Percentiles rank a stretch among this genome's conserved stretches.
Evolutionary conservation across 2,329 filamentous ascomycete genomes (phyloP).

Genomic region (Madurella mycetomatis): DNA sequence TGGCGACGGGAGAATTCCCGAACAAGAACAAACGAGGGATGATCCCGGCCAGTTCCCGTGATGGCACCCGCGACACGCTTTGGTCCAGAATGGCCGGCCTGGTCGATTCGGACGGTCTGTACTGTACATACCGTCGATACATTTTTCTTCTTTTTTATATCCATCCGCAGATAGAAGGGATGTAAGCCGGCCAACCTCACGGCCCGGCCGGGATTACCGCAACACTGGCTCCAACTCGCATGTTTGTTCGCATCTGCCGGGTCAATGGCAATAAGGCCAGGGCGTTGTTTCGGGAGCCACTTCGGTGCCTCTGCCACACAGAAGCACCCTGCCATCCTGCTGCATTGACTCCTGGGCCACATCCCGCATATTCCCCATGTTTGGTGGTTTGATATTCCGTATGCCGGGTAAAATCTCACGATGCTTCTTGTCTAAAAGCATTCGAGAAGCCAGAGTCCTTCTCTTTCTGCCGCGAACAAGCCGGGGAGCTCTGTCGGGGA

Average conservation of each 20-base stretch:
- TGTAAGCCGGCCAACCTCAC: no score
- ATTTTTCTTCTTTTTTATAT: no score
- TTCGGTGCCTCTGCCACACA: neutral
- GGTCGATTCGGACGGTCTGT: no score
- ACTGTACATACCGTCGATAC: no score
- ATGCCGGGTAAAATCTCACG: conserved; percentile 12
- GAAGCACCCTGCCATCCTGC: neutral
- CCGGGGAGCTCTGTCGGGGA: no score
- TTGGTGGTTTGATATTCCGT: conserved; percentile 13
- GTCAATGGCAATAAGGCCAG: neutral
- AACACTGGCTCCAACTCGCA: neutral
- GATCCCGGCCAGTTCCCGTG: no score
- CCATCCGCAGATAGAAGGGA: no score
- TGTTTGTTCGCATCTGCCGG: neutral
- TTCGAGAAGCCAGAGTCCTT: conserved; percentile 5
- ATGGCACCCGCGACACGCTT: no score
- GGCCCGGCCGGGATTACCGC: no score
- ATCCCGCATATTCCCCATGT: conserved; percentile 10
- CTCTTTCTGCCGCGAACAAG: conserved; percentile 12
- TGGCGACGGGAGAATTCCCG: no score
- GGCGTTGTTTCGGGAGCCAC: neutral
- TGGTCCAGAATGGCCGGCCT: no score
- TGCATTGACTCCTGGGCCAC: conserved; percentile 6
- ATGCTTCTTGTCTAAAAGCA: conserved; percentile 12
- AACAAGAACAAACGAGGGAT: no score